Percentiles rank a stretch among this genome's conserved stretches.
Evolutionary conservation across 2,329 filamentous ascomycete species (phyloP).

Genomic region (Trichoderma afroharzianum): DNA sequence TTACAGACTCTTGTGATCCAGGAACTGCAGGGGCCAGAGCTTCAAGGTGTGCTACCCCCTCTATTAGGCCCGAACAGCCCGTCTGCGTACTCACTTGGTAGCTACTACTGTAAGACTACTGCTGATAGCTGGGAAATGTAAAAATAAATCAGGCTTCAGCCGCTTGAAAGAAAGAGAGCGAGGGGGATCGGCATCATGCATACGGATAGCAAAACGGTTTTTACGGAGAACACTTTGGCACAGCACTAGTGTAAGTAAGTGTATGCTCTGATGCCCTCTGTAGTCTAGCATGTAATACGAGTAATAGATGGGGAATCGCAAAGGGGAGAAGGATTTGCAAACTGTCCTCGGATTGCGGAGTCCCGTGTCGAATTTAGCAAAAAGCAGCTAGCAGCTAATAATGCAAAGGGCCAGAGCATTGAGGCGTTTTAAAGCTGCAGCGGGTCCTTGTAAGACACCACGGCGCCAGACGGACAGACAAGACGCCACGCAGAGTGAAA

Average conservation of each 20-base stretch:
- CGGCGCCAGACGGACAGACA: not conserved
- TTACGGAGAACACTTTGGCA: not conserved
- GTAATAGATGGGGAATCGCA: not conserved
- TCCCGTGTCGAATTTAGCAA: not conserved
- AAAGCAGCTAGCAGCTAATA: not conserved
- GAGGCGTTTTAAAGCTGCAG: not conserved
- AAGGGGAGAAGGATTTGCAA: not conserved
- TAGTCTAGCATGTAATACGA: not conserved
- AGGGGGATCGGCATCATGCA: conserved; percentile 5
- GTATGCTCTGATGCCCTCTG: not conserved
- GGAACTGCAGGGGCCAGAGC: not conserved
- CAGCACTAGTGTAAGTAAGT: not conserved
- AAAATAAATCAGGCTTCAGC: not conserved
- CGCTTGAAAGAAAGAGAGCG: not conserved
- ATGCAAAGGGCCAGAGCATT: not conserved
- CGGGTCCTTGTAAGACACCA: not conserved
- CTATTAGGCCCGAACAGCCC: not conserved
- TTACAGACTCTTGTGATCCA: not conserved
- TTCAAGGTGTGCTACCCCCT: not conserved
- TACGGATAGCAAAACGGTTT: not conserved
- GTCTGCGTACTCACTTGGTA: not conserved
- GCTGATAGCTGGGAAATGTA: not conserved
- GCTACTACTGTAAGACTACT: not conserved
- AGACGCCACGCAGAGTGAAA: not conserved
- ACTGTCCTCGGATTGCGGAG: not conserved